These are phyloP conservation scores for Pestalotiopsis sp. DNA, from an alignment of 2,329 filamentous ascomycete genomes.

Conservation along the genomic window DNA sequence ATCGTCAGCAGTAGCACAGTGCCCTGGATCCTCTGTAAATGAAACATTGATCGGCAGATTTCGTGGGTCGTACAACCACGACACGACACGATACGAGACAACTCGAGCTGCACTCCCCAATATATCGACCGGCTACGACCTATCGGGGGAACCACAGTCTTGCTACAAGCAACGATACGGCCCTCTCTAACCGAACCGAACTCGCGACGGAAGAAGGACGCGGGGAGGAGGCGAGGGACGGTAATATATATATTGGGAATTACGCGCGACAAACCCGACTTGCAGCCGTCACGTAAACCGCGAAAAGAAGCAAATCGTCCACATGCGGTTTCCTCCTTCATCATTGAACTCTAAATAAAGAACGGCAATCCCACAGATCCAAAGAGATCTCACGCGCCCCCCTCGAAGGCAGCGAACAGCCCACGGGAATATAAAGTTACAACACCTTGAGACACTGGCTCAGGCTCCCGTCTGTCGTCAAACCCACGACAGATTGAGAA, in stretches of 20 bases:
- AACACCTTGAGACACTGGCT: not conserved
- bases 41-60: not conserved
- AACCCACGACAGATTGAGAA: not conserved
- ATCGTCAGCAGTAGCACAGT: no score
- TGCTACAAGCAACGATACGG: not conserved
- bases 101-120: not conserved
- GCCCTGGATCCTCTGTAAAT: not conserved
- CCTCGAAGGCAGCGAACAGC: not conserved
- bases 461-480: not conserved
- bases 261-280: not conserved
- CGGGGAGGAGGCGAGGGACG: not conserved
- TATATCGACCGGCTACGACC: not conserved
- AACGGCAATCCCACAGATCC: not conserved
- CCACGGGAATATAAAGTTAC: not conserved
- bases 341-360: constrained; percentile 3
- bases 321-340: not conserved
- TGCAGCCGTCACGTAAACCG: not conserved
- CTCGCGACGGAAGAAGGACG: not conserved
- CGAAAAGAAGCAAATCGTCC: not conserved
- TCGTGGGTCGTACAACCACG: not conserved
- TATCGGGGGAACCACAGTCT: not conserved
- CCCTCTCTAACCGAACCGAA: not conserved
- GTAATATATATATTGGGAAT: not conserved
- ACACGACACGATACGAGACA: not conserved
- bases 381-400: not conserved